Evolutionary conservation across 2,329 filamentous ascomycete genomes (phyloP), one percentile per base, ranked within the genome.

Genomic region (Rutstroemia sp.): DNA sequence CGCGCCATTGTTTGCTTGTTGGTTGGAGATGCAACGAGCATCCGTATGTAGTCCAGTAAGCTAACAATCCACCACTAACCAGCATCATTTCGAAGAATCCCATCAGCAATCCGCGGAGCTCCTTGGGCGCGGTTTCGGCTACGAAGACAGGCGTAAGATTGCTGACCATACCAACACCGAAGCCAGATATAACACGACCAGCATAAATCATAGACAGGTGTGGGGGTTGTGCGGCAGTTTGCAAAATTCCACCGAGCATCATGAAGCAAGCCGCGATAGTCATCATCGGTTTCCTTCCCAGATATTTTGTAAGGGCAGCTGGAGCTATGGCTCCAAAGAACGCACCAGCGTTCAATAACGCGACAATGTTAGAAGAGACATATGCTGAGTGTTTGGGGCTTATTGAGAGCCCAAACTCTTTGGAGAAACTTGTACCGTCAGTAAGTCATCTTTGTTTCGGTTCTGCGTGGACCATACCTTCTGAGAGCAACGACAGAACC

Each of bases 111-210:
- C 73, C 75, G 42, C 76, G 72, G 41, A 77, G 70, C 21, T 73
- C 64, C 53, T 76, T 76, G 16, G 77, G 77, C 0, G 73, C 77
- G 59, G 89, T 19, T 86, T 82, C 1, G 86, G 86, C 0, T 60
- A 76, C 58, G 38, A 59, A 59, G n/a, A 57, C 51, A 10, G 58
- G 59, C 23, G 56, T 56, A 70, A 71, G 75, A 75, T 66, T 72
- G 3, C 71, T 73, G 8, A 71, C 70, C 51, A 72, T 67, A 9
- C 73, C 73, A 5, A 74, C 67, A 30, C 73, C 63, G 57, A 73
- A 58, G 1, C 52, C 56, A 48, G 59, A 42, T 16, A 58, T 30
- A 6, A 58, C 50, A 27, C 61, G 58, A n/a, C 61, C 59, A 6
- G 47, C 56, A 48, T 59, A 60, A 9, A 60, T 59, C 59, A 60